Base-by-base conservation (phyloP, 1,139 yeast species). In the Kodamaea sp. region DNA sequence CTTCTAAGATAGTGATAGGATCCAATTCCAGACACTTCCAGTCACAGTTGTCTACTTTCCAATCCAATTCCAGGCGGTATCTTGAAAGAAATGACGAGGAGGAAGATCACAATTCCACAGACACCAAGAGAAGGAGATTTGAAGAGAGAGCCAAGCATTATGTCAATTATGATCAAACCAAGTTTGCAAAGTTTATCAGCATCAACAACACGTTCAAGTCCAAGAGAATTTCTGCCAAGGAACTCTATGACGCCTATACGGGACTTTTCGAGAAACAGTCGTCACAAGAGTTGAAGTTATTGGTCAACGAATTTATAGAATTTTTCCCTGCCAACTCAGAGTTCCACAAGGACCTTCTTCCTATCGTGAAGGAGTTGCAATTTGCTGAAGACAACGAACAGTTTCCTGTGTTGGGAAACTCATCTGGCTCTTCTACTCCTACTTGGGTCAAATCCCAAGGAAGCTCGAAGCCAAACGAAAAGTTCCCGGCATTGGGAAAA, bases 121-220 rank as follows among this genome's bases (percentile, higher is more conserved):
- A 76, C 24, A 64, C 75, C 26, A 83, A 80, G 44, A 73, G 67
- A 46, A 66, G 72, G 54, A 70, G 96, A 44, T 69, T 89, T 26
- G 94, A 85, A 44, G 96, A 88, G 55, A 72, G 96, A 50, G 96
- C 96, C 1, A 80, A 82, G 54, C 88, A 83, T 55, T 84, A 84
- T 52, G 63, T 86, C 38, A 71, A 76, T 35, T 78, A 83, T 45
- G 73, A 80, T 24, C 59, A 61, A 5, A 56, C 59, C 8, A 66
- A 67, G 22, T 68, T 80, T 44, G 61, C 67, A 9, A 55, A 63
- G 34, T 88, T 88, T 53, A 55, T 60, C 20, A 59, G 61, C 2
- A 43, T 76, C 14, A 85, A 83, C 51, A 61, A 62, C 15, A 56
- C 64, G 10, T 87, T 65, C 53, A 66, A 69, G 31, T 59, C 70